phyloP scores from a whole-genome alignment of 192 early-diverging fungal genomes.

The Coemansia sp. region DNA sequence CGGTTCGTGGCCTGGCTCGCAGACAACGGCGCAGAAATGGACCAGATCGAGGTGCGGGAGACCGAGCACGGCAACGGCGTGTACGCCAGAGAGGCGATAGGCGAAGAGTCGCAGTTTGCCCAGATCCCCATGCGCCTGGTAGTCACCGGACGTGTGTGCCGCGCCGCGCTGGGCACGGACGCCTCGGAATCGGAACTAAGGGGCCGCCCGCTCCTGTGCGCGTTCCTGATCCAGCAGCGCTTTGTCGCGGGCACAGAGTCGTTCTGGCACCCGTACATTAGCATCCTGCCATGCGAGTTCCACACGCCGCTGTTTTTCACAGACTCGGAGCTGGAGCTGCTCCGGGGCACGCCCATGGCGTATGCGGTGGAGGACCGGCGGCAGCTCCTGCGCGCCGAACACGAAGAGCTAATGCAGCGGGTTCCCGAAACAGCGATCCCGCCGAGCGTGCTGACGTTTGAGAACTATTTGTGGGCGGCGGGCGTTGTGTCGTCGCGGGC shows the following conservation, averaged over 20 bases:
- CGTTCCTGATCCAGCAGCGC: slow-evolving; percentile 57
- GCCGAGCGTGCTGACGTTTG: slow-evolving; percentile 38
- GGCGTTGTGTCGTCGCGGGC: slow-evolving; percentile 57
- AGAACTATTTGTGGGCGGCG: slow-evolving; percentile 61
- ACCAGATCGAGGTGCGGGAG: slow-evolving; percentile 32
- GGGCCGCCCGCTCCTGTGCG: slow-evolving; percentile 47
- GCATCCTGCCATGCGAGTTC: slow-evolving; percentile 56
- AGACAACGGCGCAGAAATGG: slow-evolving; percentile 41
- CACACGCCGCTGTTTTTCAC: slow-evolving; percentile 58
- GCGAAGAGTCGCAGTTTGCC: slow-evolving; percentile 47
- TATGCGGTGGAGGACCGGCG: slow-evolving; percentile 47
- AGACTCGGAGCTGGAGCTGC: slow-evolving; percentile 44
- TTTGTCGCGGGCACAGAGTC: slow-evolving; percentile 29
- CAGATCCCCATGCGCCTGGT: slow-evolving; percentile 55
- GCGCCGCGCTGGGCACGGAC: slow-evolving; percentile 14
- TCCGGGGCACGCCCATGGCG: slow-evolving; percentile 58
- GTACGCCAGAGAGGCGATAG: slow-evolving; percentile 42
- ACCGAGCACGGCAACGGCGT: slow-evolving; percentile 47
- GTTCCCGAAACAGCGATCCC: slow-evolving; percentile 15
- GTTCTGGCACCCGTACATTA: slow-evolving; percentile 61
- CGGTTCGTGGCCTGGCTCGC: slow-evolving; percentile 44
- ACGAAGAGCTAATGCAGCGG: slow-evolving; percentile 21
- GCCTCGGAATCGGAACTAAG: slow-evolving; percentile 10
- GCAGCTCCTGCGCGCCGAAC: slow-evolving; percentile 26
- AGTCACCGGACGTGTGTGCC: slow-evolving; percentile 53